phyloP scores from a whole-genome alignment of 345 rosid species.

The Pistacia atlantica region DNA sequence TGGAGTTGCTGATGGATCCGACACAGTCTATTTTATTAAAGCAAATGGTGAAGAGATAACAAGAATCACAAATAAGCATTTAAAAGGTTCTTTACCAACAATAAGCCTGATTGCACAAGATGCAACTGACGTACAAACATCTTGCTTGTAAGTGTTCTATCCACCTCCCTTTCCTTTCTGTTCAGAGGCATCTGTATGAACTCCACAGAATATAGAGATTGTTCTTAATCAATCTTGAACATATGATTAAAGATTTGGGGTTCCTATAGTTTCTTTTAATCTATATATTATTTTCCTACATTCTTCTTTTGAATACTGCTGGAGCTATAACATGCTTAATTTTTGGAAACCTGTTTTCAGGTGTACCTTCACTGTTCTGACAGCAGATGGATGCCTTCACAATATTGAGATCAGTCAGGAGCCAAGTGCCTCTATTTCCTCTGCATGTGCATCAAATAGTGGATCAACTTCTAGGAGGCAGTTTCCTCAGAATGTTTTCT shows the following conservation, averaged over 20 bases:
- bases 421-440: constrained; percentile 60
- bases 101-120: constrained; percentile 65
- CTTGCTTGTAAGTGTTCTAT: constrained; percentile 63
- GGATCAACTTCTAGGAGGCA: constrained; percentile 44
- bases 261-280: not conserved
- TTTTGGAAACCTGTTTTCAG: constrained; percentile 42
- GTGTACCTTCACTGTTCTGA: constrained; percentile 67
- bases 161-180: constrained; percentile 7
- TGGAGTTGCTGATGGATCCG: constrained; percentile 69
- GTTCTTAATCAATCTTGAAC: constrained; percentile 8
- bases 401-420: constrained; percentile 69
- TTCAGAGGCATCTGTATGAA: not conserved
- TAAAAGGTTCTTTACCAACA: constrained; percentile 63
- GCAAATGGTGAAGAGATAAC: constrained; percentile 84
- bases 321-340: constrained; percentile 20
- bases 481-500: constrained; percentile 67
- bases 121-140: constrained; percentile 41
- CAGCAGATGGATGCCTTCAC: constrained; percentile 74
- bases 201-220: not conserved
- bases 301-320: not conserved
- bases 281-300: not conserved
- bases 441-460: constrained; percentile 37
- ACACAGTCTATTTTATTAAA: constrained; percentile 71
- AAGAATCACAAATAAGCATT: constrained; percentile 54
- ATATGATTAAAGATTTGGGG: constrained; percentile 4